Conservation (phyloP, 495 filamentous ascomycete genomes). For the Aspergillus nidulans region DNA sequence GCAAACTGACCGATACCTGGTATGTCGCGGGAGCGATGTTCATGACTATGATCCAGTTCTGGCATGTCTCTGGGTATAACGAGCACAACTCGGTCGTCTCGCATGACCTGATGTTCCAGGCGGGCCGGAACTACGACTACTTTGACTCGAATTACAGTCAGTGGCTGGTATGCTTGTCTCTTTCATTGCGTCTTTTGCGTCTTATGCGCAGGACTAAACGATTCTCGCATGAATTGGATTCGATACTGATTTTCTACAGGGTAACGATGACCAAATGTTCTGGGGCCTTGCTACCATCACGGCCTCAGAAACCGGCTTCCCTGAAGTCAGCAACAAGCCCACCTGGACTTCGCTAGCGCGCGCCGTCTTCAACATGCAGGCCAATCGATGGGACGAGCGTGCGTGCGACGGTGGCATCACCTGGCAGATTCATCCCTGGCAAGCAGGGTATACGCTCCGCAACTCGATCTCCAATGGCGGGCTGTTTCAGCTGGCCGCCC, state of each 20-base stretch:
- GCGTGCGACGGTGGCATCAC: constrained; percentile 44
- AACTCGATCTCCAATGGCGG: constrained; percentile 63
- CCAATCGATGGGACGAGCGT: constrained; percentile 39
- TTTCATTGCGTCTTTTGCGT: too few species aligned
- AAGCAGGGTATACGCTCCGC: constrained; percentile 55
- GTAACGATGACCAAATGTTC: constrained; percentile 51
- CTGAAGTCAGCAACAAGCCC: constrained; percentile 43
- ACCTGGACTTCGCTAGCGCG: constrained; percentile 68
- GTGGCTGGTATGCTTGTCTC: constrained; percentile 19
- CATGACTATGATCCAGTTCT: constrained; percentile 44
- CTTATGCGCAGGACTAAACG: too few species aligned
- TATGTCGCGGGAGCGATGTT: constrained; percentile 50
- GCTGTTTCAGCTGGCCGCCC: constrained; percentile 60
- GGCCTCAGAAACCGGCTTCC: constrained; percentile 43
- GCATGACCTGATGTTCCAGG: constrained; percentile 42
- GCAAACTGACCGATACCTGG: constrained; percentile 39
- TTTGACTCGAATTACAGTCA: constrained; percentile 31
- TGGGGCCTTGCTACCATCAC: constrained; percentile 50
- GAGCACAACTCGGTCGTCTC: constrained; percentile 41
- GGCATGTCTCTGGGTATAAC: constrained; percentile 45
- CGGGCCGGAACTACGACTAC: constrained; percentile 39
- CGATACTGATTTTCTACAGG: too few species aligned
- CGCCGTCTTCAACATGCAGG: constrained; percentile 67
- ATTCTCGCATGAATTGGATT: too few species aligned
- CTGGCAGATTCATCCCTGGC: constrained; percentile 48